phyloP scores from a whole-genome alignment of 306 rosid genomes.

The Crotalaria pallida region DNA sequence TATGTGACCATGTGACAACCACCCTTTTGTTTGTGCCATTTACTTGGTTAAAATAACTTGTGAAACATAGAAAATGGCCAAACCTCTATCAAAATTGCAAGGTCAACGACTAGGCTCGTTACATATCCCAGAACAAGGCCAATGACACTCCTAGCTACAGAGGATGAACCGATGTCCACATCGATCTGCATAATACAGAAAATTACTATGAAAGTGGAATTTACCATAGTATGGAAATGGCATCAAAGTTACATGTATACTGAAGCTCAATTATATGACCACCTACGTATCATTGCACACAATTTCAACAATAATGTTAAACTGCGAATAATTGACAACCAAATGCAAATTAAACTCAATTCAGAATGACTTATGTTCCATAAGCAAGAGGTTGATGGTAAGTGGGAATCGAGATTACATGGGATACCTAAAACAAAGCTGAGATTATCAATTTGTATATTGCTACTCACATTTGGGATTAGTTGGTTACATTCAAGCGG shows the following conservation, averaged over 20 bases:
- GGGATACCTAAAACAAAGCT: not conserved
- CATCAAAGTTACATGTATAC: not conserved
- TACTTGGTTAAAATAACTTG: not conserved
- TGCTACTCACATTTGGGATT: not conserved
- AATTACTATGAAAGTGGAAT: conserved; percentile 1
- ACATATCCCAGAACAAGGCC: conserved; percentile 93
- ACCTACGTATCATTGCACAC: conserved; percentile 1
- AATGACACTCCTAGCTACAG: conserved; percentile 86
- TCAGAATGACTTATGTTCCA: not conserved
- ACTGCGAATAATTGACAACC: not conserved
- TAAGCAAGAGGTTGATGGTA: not conserved
- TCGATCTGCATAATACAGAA: conserved; percentile 64
- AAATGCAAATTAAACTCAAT: conserved; percentile 6
- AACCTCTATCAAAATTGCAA: conserved; percentile 92
- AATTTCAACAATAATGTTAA: conserved; percentile 14
- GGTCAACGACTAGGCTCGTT: conserved; percentile 91
- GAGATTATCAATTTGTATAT: not conserved
- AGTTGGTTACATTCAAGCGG: not conserved
- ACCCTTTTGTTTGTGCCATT: not conserved
- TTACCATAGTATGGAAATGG: not conserved
- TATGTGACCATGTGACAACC: too few relatives aligned
- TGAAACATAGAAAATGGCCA: not conserved
- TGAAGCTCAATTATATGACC: conserved; percentile 11
- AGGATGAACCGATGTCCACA: conserved; percentile 95
- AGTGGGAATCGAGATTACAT: not conserved